Evolutionary conservation across 768 basidiomycete species (phyloP), one percentile per base, ranked within the genome.

Genomic region (Cystobasidium onofrii): DNA sequence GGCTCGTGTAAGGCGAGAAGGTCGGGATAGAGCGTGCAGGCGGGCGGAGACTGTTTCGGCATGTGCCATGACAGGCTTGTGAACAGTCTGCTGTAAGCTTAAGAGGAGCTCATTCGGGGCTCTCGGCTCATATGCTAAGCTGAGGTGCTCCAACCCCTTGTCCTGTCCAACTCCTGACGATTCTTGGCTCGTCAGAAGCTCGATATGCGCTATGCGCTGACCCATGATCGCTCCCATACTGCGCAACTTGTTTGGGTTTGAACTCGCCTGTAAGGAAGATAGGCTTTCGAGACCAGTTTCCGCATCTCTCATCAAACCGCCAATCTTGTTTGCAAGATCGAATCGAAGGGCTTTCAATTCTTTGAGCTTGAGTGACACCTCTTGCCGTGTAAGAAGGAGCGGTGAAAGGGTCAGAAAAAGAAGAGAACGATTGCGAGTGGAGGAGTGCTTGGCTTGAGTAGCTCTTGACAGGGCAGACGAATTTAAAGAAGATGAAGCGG

Each of bases 1-100:
- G 27, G 89, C 73, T 9, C 88, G 86, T 0, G 87, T 86, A 18
- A 90, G 79, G 2, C 85, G 83, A 1, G 87, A 86, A 0, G 95
- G 95, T 18, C 89, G 86, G 23, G 83, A 80, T 60, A 95, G 86
- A 80, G 81, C 3, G 78, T 78, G 65, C 60, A 85, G 31, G 64
- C 78, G 57, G 64, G 75, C 64, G 81, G 81, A 1, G 78, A 80
- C 73, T 13, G 77, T 39, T 52, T 79, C 78, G 73, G 81, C 82
- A 15, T 81, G 77, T 9, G 79, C 78, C 15, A 82, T 78, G 36
- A 81, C 18, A 12, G 73, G 62, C n/a, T 72, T 33, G 20, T 64
- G 1, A 0, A 78, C 69, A 1, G 65, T 55, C 1, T 61, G 62
- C 33, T 55, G 43, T n/a, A 64, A 46, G 33, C 64, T 34, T 52